These are phyloP conservation scores for Fonsecaea monophora DNA, from an alignment of 2,329 filamentous ascomycete species.

Conservation along the genomic window DNA sequence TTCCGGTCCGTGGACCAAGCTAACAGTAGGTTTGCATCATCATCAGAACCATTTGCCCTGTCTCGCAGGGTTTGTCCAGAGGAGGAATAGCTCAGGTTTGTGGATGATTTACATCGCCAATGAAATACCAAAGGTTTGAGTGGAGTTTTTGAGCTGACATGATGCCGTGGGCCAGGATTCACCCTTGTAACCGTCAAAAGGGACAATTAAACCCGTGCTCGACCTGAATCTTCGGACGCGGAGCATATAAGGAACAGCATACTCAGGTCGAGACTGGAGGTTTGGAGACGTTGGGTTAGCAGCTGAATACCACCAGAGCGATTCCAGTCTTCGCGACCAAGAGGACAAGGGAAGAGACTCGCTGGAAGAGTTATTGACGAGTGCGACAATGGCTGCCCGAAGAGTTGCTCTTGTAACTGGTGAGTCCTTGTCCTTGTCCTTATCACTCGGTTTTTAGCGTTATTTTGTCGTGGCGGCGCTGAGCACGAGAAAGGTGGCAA, in stretches of 20 bases:
- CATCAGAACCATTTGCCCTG: not conserved
- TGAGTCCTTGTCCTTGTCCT: not conserved
- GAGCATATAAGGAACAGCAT: not conserved
- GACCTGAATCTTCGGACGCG: not conserved
- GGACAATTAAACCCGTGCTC: not conserved
- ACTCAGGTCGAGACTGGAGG: not conserved
- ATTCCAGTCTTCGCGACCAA: not conserved
- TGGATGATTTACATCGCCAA: not conserved
- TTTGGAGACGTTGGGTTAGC: not conserved
- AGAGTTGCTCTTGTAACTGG: constrained; percentile 28
- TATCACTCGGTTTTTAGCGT: not conserved
- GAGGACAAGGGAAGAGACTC: not conserved
- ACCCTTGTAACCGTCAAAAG: not conserved
- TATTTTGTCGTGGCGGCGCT: not conserved
- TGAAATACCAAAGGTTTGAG: not conserved
- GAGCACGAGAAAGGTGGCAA: constrained; percentile 38
- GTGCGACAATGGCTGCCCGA: constrained; percentile 14
- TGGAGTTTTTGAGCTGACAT: not conserved
- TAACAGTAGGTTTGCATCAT: not conserved
- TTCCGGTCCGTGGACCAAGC: not conserved
- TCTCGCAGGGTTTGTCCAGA: constrained; percentile 18
- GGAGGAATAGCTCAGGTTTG: not conserved
- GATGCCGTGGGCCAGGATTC: not conserved
- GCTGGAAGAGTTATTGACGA: not conserved
- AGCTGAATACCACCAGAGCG: not conserved